Conservation (phyloP, 1,139 yeast species). For the Protomyces inouyei region DNA sequence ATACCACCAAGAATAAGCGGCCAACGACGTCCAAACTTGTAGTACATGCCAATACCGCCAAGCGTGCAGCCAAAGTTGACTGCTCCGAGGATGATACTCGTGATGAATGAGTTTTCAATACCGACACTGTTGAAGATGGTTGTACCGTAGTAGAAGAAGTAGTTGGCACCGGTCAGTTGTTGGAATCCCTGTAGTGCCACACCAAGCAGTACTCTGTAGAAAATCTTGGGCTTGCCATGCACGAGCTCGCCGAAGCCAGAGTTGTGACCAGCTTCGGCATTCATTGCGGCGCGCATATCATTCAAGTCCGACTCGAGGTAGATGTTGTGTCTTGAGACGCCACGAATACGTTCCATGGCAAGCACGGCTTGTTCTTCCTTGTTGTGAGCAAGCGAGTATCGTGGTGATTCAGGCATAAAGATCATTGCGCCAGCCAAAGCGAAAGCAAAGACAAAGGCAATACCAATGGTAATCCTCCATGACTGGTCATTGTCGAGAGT, state of each 20-base stretch:
- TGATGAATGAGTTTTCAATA: constrained; percentile 51
- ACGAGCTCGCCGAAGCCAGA: constrained; percentile 28
- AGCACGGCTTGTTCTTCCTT: constrained; percentile 52
- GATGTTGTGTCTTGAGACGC: constrained; percentile 43
- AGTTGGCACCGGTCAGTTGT: constrained; percentile 65
- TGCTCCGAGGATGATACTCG: constrained; percentile 70
- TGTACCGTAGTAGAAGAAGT: constrained; percentile 61
- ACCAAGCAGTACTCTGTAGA: constrained; percentile 44
- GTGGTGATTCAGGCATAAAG: constrained; percentile 74
- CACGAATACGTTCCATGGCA: constrained; percentile 40
- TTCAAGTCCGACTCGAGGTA: constrained; percentile 45
- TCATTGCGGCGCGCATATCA: constrained; percentile 41
- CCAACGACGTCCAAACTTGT: constrained; percentile 64
- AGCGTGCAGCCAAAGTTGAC: constrained; percentile 75
- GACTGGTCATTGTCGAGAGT: constrained; percentile 49
- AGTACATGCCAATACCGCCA: constrained; percentile 61
- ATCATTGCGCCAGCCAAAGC: constrained; percentile 51
- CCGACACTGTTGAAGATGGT: constrained; percentile 55
- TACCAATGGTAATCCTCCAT: constrained; percentile 58
- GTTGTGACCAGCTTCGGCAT: constrained; percentile 36
- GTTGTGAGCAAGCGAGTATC: constrained; percentile 57
- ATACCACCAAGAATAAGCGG: constrained; percentile 60
- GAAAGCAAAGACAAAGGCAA: constrained; percentile 47
- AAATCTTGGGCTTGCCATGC: constrained; percentile 23
- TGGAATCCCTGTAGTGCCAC: constrained; percentile 52